Conservation (phyloP, 2,329 filamentous ascomycete species). For the Aspergillus tubingensis region DNA sequence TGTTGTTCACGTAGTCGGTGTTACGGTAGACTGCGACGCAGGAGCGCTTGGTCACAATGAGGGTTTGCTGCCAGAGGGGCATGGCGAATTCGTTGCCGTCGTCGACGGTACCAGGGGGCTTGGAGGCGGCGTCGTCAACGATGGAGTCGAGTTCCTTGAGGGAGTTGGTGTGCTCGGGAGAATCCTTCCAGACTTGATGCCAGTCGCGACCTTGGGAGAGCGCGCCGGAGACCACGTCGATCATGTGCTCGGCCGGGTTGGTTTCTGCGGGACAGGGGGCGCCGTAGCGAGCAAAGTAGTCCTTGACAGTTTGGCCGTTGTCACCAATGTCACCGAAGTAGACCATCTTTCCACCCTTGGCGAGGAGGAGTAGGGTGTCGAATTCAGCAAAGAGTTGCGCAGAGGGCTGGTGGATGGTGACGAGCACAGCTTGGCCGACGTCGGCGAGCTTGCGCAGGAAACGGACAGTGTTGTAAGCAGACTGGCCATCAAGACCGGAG, state of each 20-base stretch:
- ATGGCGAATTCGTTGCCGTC: slow-evolving; percentile 65
- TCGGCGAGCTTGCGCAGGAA: slow-evolving; percentile 67
- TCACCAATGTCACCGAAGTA: slow-evolving; percentile 71
- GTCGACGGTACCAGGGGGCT: slow-evolving; percentile 47
- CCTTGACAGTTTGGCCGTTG: slow-evolving; percentile 62
- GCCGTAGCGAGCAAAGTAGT: slow-evolving; percentile 67
- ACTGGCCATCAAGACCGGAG: slow-evolving; percentile 67
- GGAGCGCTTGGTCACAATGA: slow-evolving; percentile 66
- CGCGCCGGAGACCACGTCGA: slow-evolving; percentile 51
- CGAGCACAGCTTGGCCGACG: slow-evolving; percentile 68
- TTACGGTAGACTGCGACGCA: slow-evolving; percentile 68
- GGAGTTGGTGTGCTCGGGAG: slow-evolving; percentile 59
- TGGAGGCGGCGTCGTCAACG: slow-evolving; percentile 49
- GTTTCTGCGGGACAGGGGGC: slow-evolving; percentile 62
- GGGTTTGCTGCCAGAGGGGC: slow-evolving; percentile 62
- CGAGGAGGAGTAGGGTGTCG: slow-evolving; percentile 68
- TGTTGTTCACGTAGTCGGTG: slow-evolving; percentile 66
- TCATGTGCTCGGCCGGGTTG: slow-evolving; percentile 64
- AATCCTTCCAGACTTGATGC: slow-evolving; percentile 71
- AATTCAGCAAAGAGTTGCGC: slow-evolving; percentile 69
- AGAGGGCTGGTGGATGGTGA: slow-evolving; percentile 71
- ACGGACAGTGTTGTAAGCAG: slow-evolving; percentile 65
- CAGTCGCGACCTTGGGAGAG: slow-evolving; percentile 61
- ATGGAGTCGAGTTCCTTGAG: slow-evolving; percentile 66
- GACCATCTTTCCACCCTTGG: slow-evolving; percentile 68